These are phyloP conservation scores for Salvia miltiorrhiza DNA, from an alignment of 257 asterid species.

Conservation along the genomic window DNA sequence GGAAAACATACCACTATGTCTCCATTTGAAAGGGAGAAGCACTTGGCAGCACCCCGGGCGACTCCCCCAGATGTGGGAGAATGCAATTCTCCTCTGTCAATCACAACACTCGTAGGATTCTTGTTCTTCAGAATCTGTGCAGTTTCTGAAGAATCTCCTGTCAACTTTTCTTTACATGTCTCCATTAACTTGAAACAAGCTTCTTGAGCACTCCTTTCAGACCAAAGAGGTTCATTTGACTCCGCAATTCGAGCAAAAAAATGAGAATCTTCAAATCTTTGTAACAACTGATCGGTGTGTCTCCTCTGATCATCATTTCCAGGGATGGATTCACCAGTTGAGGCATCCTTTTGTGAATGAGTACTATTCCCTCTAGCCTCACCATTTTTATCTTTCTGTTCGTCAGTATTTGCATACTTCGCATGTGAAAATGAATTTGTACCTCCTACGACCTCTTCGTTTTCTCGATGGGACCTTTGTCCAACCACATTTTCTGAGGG, in stretches of 20 bases:
- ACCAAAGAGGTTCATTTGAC: constrained; percentile 84
- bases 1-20: constrained; percentile 83
- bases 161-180: constrained; percentile 34
- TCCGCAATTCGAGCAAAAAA: constrained; percentile 84
- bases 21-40: constrained; percentile 82
- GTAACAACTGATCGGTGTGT: constrained; percentile 62
- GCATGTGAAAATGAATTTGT: constrained; percentile 29
- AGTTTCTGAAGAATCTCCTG: constrained; percentile 38
- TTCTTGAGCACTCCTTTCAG: constrained; percentile 57
- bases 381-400: constrained; percentile 37
- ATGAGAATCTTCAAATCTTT: constrained; percentile 65
- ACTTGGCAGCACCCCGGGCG: constrained; percentile 84
- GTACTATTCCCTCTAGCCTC: constrained; percentile 24
- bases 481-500: constrained; percentile 66
- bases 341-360: constrained; percentile 42
- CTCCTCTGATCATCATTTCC: constrained; percentile 70
- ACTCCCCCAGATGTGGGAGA: constrained; percentile 79
- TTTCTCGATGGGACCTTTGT: constrained; percentile 38
- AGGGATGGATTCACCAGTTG: constrained; percentile 66
- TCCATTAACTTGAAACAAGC: constrained; percentile 31
- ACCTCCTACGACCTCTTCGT: constrained; percentile 36
- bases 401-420: constrained; percentile 27
- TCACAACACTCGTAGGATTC: constrained; percentile 43
- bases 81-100: constrained; percentile 80
- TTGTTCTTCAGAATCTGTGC: constrained; percentile 31